phyloP scores from a whole-genome alignment of 371 early-diverging fungal genomes.

The Mucor circinelloides region DNA sequence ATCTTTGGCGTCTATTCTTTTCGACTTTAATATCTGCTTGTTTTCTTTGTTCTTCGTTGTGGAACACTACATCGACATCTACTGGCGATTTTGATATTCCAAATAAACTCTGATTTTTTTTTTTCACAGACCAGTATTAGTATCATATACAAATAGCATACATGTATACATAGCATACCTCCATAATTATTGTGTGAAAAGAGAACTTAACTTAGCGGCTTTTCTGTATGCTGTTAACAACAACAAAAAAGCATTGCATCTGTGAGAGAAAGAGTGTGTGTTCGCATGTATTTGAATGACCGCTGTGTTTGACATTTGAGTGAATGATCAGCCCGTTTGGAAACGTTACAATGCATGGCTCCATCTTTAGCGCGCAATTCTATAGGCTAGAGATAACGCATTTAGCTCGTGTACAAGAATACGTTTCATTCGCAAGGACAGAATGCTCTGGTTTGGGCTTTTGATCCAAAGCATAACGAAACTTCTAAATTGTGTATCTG shows the following conservation, averaged over 20 bases:
- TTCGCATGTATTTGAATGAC: background rate
- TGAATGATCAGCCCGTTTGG: background rate
- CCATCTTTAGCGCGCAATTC: background rate
- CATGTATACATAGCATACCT: background rate
- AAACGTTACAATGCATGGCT: background rate
- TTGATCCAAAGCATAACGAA: background rate
- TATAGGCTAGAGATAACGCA: background rate
- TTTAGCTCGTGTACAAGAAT: background rate
- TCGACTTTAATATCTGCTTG: constrained; percentile 84
- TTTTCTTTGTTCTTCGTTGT: constrained; percentile 72
- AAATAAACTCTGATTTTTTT: constrained; percentile 59
- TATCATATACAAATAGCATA: background rate
- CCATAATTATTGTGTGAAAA: background rate
- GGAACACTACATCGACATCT: constrained; percentile 77
- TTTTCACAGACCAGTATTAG: background rate
- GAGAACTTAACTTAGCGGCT: background rate
- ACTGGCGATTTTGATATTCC: constrained; percentile 69
- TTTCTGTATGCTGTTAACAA: background rate
- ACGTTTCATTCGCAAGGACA: background rate
- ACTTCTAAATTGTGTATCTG: background rate
- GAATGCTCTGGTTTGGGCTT: background rate
- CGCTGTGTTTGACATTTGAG: background rate
- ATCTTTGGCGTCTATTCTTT: constrained; percentile 76
- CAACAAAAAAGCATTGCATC: background rate
- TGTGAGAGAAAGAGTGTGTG: background rate